Base-by-base conservation (phyloP, 495 filamentous ascomycete genomes). In the Aspergillus sclerotioniger region DNA sequence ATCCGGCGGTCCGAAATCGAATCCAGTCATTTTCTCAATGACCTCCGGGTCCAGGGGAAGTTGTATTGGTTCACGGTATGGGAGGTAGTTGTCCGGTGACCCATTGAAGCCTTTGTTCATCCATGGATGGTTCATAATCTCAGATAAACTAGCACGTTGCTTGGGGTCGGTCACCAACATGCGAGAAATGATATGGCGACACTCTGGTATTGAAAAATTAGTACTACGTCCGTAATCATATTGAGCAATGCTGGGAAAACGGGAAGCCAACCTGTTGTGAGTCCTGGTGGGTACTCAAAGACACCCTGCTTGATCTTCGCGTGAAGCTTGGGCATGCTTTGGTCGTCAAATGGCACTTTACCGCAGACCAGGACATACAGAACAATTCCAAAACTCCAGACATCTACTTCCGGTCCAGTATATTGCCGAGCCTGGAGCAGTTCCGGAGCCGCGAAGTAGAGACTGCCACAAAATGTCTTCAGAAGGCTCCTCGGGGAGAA, bases 351-450 rank as follows among this genome's bases (percentile, higher is more conserved):
- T 3, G 94, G 94, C 5, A 99, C 94, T 71, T 97, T 99, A 8
- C 94, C 94, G 71, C 94, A 99, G 9, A 98, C 94, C 50, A 99
- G 74, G 51, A 99, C 94, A 63, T 98, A 99, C 19, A 99, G 79
- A n/a, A 99, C 94, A 66, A 99, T 96, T 4, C 94, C 94, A 76
- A 99, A 98, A 73, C 95, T 98, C 94, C 94, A 99, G 1, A 98
- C 84, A 67, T 99, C 94, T 13, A 99, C 94, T 67, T 99, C 94
- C 1, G 94, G 94, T 0, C 94, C 94, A 5, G 91, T 94, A 62
- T 99, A 99, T 41, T 92, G 90, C 65, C 87, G 88, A 20, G 94
- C 94, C 64, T 98, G 93, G 19, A 99, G 79, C 52, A 99, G 77
- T 69, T 99, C 94, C 1, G 94, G 94, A 6, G 94, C 94, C 10